Percentiles rank a stretch among this genome's conserved stretches.
phyloP scores from a whole-genome alignment of 2,329 filamentous ascomycete genomes.

The Spiromastix sp. region DNA sequence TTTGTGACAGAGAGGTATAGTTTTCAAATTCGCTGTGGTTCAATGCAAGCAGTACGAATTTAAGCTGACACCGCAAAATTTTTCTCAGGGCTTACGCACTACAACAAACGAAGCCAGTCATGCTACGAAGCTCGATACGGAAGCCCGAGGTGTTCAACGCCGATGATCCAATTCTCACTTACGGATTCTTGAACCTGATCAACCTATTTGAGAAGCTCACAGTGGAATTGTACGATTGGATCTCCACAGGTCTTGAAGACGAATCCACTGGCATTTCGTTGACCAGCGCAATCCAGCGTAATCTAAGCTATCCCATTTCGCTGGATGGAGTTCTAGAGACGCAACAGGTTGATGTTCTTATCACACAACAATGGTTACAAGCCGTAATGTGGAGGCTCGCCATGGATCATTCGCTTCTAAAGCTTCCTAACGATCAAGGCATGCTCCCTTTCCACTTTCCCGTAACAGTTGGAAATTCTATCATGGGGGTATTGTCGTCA shows the following conservation, averaged over 20 bases:
- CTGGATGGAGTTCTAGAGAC: conserved; percentile 50
- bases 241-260: conserved; percentile 25
- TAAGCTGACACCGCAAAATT: too few relatives aligned
- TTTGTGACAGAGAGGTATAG: conserved; percentile 59
- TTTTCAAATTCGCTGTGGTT: too few relatives aligned
- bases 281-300: conserved; percentile 39
- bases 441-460: conserved; percentile 55
- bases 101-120: conserved; percentile 58
- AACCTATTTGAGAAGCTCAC: conserved; percentile 30
- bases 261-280: conserved; percentile 20
- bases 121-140: conserved; percentile 56
- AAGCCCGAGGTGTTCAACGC: conserved; percentile 53
- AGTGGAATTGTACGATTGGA: conserved; percentile 28
- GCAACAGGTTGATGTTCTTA: conserved; percentile 57
- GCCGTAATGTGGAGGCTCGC: conserved; percentile 64
- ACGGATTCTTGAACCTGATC: conserved; percentile 31
- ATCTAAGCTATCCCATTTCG: conserved; percentile 43
- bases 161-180: conserved; percentile 37
- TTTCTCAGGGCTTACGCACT: conserved; percentile 56
- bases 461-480: conserved; percentile 51
- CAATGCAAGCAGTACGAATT: too few relatives aligned
- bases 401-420: conserved; percentile 55
- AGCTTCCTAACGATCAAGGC: conserved; percentile 40
- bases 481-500: conserved; percentile 57
- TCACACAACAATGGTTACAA: conserved; percentile 62